Conservation (phyloP, 1,284 basidiomycete species). For the Cerioporus squamosus region DNA sequence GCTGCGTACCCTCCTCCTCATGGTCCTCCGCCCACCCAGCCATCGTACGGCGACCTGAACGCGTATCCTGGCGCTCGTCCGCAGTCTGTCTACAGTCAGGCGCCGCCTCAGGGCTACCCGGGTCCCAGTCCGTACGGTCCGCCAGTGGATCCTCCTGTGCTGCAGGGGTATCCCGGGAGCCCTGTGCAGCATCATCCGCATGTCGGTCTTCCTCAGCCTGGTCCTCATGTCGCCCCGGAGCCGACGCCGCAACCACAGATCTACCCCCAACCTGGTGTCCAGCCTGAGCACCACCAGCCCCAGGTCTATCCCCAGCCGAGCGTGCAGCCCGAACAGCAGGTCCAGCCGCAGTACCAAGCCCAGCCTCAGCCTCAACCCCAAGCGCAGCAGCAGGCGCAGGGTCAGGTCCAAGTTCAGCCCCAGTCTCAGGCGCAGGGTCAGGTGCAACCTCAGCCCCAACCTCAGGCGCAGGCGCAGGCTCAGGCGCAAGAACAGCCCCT, state of each 20-base stretch:
- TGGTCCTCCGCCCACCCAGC: slow-evolving; percentile 14
- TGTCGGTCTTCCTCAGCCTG: background rate
- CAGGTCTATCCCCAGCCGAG: slow-evolving; percentile 19
- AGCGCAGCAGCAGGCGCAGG: slow-evolving; percentile 30
- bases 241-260: slow-evolving; percentile 26
- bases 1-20: slow-evolving; percentile 22
- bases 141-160: slow-evolving; percentile 8
- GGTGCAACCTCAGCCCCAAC: slow-evolving; percentile 22
- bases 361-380: slow-evolving; percentile 28
- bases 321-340: slow-evolving; percentile 23
- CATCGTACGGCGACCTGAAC: slow-evolving; percentile 39
- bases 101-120: slow-evolving; percentile 24
- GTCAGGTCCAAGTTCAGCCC: slow-evolving; percentile 26
- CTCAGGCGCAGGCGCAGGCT: slow-evolving; percentile 29
- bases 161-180: slow-evolving; percentile 20
- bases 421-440: slow-evolving; percentile 29
- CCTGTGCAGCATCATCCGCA: slow-evolving; percentile 4
- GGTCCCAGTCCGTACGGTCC: slow-evolving; percentile 22
- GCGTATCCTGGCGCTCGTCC: slow-evolving; percentile 38
- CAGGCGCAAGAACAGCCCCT: slow-evolving; percentile 13
- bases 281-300: slow-evolving; percentile 27
- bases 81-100: slow-evolving; percentile 28
- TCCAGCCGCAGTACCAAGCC: slow-evolving; percentile 17
- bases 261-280: slow-evolving; percentile 27
- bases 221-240: slow-evolving; percentile 10